phyloP scores from a whole-genome alignment of 2,329 filamentous ascomycete genomes.

The Nothomitra cinnamomea region DNA sequence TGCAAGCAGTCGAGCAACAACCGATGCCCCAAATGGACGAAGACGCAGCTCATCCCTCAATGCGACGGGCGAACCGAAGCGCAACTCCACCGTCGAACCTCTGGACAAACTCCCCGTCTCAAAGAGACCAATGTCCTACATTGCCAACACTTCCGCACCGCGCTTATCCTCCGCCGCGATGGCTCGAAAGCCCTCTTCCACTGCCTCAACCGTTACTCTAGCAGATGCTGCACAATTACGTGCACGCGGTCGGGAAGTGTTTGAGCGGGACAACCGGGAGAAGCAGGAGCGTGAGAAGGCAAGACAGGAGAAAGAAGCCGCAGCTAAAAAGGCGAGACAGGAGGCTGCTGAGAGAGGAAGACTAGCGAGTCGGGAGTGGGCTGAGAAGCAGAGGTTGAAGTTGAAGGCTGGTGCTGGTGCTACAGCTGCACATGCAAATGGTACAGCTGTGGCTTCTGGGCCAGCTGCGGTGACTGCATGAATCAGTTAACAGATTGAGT shows the following conservation, averaged over 20 bases:
- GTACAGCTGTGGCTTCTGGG: no score
- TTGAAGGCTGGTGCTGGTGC: constrained; percentile 7
- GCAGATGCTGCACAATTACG: constrained; percentile 36
- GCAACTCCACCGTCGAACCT: background rate
- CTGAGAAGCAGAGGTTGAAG: constrained; percentile 37
- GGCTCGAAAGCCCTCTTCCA: constrained; percentile 24
- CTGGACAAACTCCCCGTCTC: background rate
- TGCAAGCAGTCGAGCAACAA: background rate
- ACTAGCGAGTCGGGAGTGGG: constrained; percentile 42
- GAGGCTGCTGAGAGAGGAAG: constrained; percentile 45
- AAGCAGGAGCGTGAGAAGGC: constrained; percentile 34
- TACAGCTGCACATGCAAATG: no score
- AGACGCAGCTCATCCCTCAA: background rate
- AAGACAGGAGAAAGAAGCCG: constrained; percentile 35
- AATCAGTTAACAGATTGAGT: no score
- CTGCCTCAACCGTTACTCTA: constrained; percentile 28
- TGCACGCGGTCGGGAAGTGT: constrained; percentile 36
- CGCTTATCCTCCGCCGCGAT: constrained; percentile 27
- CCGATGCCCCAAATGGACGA: background rate
- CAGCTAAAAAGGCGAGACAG: constrained; percentile 37
- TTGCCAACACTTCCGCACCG: constrained; percentile 2
- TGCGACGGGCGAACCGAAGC: background rate
- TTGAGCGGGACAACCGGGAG: constrained; percentile 33
- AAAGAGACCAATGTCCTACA: background rate
- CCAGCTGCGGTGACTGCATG: no score